These are phyloP conservation scores for Wakefieldia striispora DNA, from an alignment of 768 basidiomycete species.

Conservation along the genomic window DNA sequence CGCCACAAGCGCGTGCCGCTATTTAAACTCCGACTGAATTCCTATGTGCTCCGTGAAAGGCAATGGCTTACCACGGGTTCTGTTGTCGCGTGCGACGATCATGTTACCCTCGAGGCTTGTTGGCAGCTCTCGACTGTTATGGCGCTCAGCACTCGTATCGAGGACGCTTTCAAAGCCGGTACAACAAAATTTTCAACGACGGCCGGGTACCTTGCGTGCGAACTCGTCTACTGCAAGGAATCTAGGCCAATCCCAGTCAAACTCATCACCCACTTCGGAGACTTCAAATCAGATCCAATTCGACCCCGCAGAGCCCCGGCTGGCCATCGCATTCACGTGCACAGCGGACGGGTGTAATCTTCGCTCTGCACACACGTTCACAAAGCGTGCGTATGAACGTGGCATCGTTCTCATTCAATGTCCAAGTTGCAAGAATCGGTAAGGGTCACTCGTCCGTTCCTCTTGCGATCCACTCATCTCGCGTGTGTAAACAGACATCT, in stretches of 20 bases:
- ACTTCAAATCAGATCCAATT: constrained; percentile 24
- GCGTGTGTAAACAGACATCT: constrained; percentile 52
- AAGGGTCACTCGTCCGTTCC: constrained; percentile 18
- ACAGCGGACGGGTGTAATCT: constrained; percentile 69
- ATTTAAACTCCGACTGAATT: constrained; percentile 22
- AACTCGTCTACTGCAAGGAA: constrained; percentile 13
- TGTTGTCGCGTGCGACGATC: no score
- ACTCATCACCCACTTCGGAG: background rate
- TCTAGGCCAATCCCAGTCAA: background rate
- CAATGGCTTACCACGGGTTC: no score
- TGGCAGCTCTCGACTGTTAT: constrained; percentile 41
- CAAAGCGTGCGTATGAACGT: constrained; percentile 77
- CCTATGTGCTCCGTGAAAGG: no score
- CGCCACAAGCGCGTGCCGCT: constrained; percentile 29
- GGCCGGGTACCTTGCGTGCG: constrained; percentile 27
- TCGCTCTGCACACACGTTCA: constrained; percentile 87
- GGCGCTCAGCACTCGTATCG: constrained; percentile 37
- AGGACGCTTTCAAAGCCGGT: constrained; percentile 24
- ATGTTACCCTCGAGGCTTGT: constrained; percentile 51
- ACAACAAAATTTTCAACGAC: no score
- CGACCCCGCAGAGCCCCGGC: constrained; percentile 52
- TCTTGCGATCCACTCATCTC: background rate
- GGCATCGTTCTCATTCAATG: constrained; percentile 93
- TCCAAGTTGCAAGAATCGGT: constrained; percentile 88
- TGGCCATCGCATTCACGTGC: constrained; percentile 85